phyloP scores from a whole-genome alignment of 2,329 filamentous ascomycete species.

The Aspergillus arachidicola region DNA sequence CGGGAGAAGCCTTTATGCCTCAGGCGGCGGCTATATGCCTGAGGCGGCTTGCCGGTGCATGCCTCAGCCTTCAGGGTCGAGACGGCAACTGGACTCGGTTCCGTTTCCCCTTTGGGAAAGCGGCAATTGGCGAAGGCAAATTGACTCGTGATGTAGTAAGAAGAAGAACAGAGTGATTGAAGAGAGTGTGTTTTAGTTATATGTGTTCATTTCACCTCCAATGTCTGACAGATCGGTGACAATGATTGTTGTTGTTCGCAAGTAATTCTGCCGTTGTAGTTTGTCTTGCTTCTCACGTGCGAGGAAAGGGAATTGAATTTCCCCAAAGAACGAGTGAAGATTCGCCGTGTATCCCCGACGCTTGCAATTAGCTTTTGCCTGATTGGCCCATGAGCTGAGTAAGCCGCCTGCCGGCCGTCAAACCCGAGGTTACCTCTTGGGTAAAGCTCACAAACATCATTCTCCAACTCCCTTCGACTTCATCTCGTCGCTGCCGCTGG shows the following conservation, averaged over 20 bases:
- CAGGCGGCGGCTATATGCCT: neutral
- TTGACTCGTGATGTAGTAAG: constrained; percentile 7
- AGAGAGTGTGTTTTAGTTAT: neutral
- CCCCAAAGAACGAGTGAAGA: neutral
- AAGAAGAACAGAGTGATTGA: neutral
- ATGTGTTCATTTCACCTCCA: neutral
- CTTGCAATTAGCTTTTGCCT: constrained; percentile 37
- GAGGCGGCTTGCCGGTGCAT: neutral
- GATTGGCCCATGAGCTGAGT: constrained; percentile 37
- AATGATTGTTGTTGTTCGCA: neutral
- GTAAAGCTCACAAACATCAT: constrained; percentile 30
- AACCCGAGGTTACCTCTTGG: constrained; percentile 39
- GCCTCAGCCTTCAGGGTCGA: constrained; percentile 14
- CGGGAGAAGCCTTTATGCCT: neutral
- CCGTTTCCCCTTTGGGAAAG: constrained; percentile 18
- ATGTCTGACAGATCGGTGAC: neutral
- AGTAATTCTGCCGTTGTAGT: neutral
- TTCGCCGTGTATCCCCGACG: constrained; percentile 42
- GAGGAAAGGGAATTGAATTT: neutral
- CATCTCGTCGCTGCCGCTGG: constrained; percentile 25
- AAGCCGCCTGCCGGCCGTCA: constrained; percentile 34
- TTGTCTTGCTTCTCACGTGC: neutral
- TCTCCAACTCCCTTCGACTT: constrained; percentile 24
- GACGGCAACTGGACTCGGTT: constrained; percentile 14
- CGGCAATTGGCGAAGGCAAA: constrained; percentile 1